Conservation (phyloP, 2,329 filamentous ascomycete genomes). For the Bisporella sp. region DNA sequence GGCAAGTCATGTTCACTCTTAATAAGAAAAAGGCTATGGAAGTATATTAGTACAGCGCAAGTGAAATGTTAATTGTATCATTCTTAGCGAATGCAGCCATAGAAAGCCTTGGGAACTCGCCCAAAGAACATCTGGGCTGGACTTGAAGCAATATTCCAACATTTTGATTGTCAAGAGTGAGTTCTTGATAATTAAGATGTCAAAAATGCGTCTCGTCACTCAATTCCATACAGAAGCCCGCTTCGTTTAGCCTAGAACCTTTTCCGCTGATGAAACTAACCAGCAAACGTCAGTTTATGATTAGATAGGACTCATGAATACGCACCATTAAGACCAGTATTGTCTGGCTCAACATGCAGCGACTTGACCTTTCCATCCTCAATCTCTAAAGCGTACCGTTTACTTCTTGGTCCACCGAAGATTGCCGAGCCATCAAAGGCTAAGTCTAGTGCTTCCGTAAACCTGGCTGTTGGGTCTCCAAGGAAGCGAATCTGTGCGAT, state of each 20-base stretch:
- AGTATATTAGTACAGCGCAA: too few species aligned
- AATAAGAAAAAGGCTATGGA: too few species aligned
- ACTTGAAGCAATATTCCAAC: too few species aligned
- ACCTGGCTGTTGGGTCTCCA: slow-evolving; percentile 70
- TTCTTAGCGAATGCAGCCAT: too few species aligned
- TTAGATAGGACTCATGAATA: background rate
- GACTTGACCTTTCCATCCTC: slow-evolving; percentile 81
- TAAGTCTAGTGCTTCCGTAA: slow-evolving; percentile 78
- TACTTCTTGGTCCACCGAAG: slow-evolving; percentile 76
- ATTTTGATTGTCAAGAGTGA: too few species aligned
- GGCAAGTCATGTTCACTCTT: too few species aligned
- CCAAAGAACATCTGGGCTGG: too few species aligned
- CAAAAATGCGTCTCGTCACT: background rate
- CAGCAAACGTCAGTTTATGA: slow-evolving; percentile 5
- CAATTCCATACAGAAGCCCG: background rate
- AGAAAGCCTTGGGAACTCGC: too few species aligned
- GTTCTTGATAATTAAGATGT: too few species aligned
- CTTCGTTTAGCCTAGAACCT: slow-evolving; percentile 35
- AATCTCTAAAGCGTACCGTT: slow-evolving; percentile 79
- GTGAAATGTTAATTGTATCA: too few species aligned
- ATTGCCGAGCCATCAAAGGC: slow-evolving; percentile 72
- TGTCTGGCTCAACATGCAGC: slow-evolving; percentile 80
- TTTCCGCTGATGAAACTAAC: slow-evolving; percentile 40
- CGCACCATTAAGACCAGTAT: slow-evolving; percentile 71
- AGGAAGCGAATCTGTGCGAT: slow-evolving; percentile 74